Conservation (phyloP, 1,139 yeast species). For the Saccharomyces uvarum region DNA sequence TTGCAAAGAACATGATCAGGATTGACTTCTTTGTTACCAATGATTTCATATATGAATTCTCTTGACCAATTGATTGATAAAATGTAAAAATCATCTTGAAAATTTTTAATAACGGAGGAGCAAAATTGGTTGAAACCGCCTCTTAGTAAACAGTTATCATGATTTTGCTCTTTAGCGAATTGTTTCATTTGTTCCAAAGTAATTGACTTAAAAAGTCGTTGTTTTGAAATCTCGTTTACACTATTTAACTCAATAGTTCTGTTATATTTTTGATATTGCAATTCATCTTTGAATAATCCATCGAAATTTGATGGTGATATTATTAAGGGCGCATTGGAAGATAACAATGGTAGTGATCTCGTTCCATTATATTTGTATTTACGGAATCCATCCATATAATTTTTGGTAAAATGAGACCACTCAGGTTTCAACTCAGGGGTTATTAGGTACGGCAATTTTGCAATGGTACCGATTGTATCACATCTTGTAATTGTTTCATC, state of each 20-base stretch:
- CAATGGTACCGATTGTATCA: slow-evolving; percentile 26
- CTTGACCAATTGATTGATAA: slow-evolving; percentile 30
- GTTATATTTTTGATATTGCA: slow-evolving; percentile 14
- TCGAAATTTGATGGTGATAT: slow-evolving; percentile 6
- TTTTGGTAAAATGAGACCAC: slow-evolving; percentile 23
- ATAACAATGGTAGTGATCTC: not conserved
- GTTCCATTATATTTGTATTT: not conserved
- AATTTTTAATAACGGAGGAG: not conserved
- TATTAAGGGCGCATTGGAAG: not conserved
- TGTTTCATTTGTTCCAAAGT: slow-evolving; percentile 11
- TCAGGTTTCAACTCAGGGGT: slow-evolving; percentile 15
- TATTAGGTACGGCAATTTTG: slow-evolving; percentile 18
- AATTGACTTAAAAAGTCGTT: slow-evolving; percentile 19
- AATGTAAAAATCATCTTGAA: slow-evolving; percentile 13
- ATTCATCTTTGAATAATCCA: slow-evolving; percentile 11
- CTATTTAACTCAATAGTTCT: slow-evolving; percentile 23
- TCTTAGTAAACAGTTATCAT: slow-evolving; percentile 7
- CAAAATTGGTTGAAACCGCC: slow-evolving; percentile 14
- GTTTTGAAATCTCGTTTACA: slow-evolving; percentile 18
- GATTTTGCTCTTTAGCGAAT: slow-evolving; percentile 7
- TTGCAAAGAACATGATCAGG: slow-evolving; percentile 21
- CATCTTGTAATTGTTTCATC: slow-evolving; percentile 29
- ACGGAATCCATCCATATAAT: slow-evolving; percentile 13
- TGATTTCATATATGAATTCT: slow-evolving; percentile 21
- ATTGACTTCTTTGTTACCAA: slow-evolving; percentile 8